A percentile compares a stretch with the other conserved stretches of the same genome.
These are phyloP conservation scores for Leccinum olivaceopallidum DNA, from an alignment of 768 basidiomycete genomes.

Conservation along the genomic window DNA sequence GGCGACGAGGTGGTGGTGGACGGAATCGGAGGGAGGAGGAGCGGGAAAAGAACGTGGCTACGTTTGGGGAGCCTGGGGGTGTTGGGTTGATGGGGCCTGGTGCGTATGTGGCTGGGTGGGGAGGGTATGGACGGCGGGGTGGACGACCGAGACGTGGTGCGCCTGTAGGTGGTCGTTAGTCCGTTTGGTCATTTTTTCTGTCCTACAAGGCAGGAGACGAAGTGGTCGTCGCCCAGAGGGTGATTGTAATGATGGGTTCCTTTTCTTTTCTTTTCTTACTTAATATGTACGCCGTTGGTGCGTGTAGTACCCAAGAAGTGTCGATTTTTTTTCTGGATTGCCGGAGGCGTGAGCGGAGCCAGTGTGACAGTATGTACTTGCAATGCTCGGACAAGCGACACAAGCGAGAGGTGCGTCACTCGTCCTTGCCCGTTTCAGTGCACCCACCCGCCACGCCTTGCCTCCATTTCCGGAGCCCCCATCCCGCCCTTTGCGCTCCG, in stretches of 20 bases:
- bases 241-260: background rate
- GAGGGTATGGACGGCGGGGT: conserved; percentile 59
- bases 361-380: too few relatives aligned
- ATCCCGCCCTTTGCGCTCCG: too few relatives aligned
- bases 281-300: conserved; percentile 2
- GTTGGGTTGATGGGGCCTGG: conserved; percentile 77
- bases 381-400: too few relatives aligned
- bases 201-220: background rate
- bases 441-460: too few relatives aligned
- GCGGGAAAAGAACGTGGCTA: conserved; percentile 79
- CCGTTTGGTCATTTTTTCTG: background rate
- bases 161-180: conserved; percentile 25
- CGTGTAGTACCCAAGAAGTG: background rate
- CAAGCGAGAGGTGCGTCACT: too few relatives aligned
- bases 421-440: too few relatives aligned
- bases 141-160: conserved; percentile 40
- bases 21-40: conserved; percentile 80
- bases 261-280: background rate
- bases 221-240: background rate
- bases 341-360: too few relatives aligned
- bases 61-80: conserved; percentile 85
- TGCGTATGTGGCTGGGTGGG: conserved; percentile 79
- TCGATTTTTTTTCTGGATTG: background rate
- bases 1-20: conserved; percentile 49
- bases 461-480: too few relatives aligned